Percentiles rank a stretch among this genome's conserved stretches.
Evolutionary conservation across 345 rosid species (phyloP).

Genomic region (Durio zibethinus): DNA sequence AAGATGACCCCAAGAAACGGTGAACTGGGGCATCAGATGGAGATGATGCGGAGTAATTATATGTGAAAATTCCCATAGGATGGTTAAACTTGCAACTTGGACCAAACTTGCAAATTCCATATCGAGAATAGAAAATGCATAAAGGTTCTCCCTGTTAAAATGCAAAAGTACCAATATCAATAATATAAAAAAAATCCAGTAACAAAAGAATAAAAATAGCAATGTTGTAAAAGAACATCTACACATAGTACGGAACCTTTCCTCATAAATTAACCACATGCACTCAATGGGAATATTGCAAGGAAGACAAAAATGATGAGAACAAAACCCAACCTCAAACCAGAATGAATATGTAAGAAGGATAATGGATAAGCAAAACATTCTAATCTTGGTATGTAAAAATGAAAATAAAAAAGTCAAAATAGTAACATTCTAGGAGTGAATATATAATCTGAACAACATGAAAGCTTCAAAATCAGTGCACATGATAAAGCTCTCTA

Average conservation of each 20-base stretch:
- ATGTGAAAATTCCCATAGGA: slow-evolving; percentile 81
- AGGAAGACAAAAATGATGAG: background rate
- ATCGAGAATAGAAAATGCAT: slow-evolving; percentile 90
- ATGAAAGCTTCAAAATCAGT: slow-evolving; percentile 5
- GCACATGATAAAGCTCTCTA: background rate
- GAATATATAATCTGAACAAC: background rate
- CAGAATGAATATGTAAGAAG: background rate
- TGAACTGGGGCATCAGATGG: slow-evolving; percentile 49
- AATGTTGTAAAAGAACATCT: background rate
- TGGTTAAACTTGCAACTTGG: slow-evolving; percentile 99
- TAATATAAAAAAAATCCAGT: background rate
- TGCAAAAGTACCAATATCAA: slow-evolving; percentile 18
- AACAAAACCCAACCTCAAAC: background rate
- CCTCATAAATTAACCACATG: background rate
- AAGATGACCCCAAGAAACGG: slow-evolving; percentile 48
- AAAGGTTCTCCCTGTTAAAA: slow-evolving; percentile 78
- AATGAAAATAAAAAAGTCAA: background rate
- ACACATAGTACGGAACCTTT: background rate
- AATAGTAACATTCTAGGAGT: background rate
- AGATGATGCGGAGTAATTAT: slow-evolving; percentile 54
- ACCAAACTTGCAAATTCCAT: slow-evolving; percentile 98
- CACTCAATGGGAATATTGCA: background rate
- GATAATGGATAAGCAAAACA: background rate
- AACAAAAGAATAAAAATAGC: slow-evolving; percentile 1
- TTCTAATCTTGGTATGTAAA: background rate